phyloP scores from a whole-genome alignment of 805 yeast genomes.

The Sporopachydermia lactativora region DNA sequence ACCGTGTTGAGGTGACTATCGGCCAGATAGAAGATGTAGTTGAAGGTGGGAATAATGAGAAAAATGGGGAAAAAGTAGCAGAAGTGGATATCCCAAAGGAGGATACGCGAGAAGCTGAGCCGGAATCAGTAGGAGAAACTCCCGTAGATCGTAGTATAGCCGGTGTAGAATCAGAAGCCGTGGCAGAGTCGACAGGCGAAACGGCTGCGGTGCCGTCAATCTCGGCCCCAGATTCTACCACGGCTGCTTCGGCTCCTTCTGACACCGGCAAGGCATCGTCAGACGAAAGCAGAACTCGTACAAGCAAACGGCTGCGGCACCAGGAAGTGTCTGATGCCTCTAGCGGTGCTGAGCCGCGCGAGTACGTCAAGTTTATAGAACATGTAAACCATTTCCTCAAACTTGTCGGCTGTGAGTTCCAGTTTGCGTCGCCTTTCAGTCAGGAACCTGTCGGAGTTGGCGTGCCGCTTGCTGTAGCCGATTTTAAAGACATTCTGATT shows the following conservation, averaged over 20 bases:
- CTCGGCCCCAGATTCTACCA: not conserved
- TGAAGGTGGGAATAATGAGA: constrained; percentile 3
- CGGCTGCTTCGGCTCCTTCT: not conserved
- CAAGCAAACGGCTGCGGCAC: constrained; percentile 7
- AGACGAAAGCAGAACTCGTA: constrained; percentile 7
- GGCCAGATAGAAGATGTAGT: constrained; percentile 1
- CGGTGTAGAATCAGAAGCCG: constrained; percentile 32
- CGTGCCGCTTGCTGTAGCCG: constrained; percentile 13
- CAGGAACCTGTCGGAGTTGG: constrained; percentile 5
- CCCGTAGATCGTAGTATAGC: constrained; percentile 39
- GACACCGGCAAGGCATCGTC: not conserved
- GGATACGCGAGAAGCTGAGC: constrained; percentile 16
- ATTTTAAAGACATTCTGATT: constrained; percentile 21
- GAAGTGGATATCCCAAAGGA: constrained; percentile 8
- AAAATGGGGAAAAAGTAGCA: constrained; percentile 23
- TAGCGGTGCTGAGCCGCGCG: constrained; percentile 4
- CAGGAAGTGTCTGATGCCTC: constrained; percentile 2
- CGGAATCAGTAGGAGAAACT: constrained; percentile 23
- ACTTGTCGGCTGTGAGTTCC: not conserved
- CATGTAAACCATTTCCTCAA: constrained; percentile 3
- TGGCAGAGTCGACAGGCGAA: constrained; percentile 11
- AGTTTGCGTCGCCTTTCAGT: not conserved
- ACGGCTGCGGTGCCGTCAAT: not conserved
- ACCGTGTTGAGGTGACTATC: constrained; percentile 5
- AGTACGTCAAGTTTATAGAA: constrained; percentile 4